phyloP scores from a whole-genome alignment of 2,329 filamentous ascomycete species.

The Calonectria pteridis region DNA sequence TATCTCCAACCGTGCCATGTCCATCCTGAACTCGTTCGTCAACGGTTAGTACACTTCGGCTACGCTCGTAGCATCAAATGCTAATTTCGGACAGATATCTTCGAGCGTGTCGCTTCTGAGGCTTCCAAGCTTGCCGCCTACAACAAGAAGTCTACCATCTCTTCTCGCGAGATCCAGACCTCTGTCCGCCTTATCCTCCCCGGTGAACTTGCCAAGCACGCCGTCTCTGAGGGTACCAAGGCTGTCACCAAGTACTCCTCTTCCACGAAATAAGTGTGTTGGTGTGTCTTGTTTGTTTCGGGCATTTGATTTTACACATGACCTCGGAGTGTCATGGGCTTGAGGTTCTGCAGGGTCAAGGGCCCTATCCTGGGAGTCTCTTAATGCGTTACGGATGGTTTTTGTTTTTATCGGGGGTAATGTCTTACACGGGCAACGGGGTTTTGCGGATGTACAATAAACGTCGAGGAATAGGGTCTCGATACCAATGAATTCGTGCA shows the following conservation, averaged over 20 bases:
- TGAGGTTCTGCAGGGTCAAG: constrained; percentile 60
- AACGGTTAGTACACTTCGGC: constrained; percentile 75
- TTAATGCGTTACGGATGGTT: constrained; percentile 83
- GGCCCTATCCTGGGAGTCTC: constrained; percentile 60
- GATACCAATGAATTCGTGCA: constrained; percentile 72
- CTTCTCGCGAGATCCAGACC: constrained; percentile 98
- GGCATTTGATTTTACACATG: constrained; percentile 66
- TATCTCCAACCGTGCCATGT: constrained; percentile 99
- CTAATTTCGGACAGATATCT: constrained; percentile 78
- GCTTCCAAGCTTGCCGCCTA: constrained; percentile 99
- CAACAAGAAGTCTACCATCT: constrained; percentile 99
- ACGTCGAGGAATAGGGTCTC: constrained; percentile 73
- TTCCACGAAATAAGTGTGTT: constrained; percentile 90
- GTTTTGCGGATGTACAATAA: constrained; percentile 81
- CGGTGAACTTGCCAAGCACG: constrained; percentile 99
- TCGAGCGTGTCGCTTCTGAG: constrained; percentile 98
- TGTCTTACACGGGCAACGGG: constrained; percentile 79
- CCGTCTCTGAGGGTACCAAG: constrained; percentile 99
- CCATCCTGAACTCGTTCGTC: constrained; percentile 99
- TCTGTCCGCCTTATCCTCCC: constrained; percentile 98
- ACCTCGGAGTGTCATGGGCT: constrained; percentile 71
- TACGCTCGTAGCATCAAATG: neutral
- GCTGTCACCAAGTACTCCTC: constrained; percentile 99
- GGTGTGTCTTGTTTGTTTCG: constrained; percentile 71
- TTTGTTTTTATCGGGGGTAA: constrained; percentile 74